Evolutionary conservation across 306 rosid species (phyloP).

Genomic region (Castanospermum australe): DNA sequence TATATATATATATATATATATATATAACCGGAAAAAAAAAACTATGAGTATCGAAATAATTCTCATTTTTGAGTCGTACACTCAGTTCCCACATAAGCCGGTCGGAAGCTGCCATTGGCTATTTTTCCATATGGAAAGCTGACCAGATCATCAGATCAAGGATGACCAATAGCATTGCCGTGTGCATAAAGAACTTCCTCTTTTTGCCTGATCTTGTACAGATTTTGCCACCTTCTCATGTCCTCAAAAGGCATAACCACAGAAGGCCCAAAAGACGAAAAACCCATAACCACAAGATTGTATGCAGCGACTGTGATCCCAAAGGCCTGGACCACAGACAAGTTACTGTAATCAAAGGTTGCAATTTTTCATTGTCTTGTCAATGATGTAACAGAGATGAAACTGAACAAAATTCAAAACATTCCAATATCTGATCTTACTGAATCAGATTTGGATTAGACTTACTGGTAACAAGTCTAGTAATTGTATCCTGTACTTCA

Average conservation of each 20-base stretch:
- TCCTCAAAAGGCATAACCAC: neutral
- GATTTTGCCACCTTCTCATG: neutral
- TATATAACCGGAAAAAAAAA: no score
- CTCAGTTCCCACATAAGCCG: conserved; percentile 18
- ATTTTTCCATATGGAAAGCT: conserved; percentile 12
- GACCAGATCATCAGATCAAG: neutral
- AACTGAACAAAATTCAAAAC: no score
- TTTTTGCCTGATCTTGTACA: neutral
- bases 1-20: no score
- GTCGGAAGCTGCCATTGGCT: conserved; percentile 7
- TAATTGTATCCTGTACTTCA: no score
- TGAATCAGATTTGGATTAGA: no score
- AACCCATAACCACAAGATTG: neutral
- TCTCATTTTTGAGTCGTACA: conserved; percentile 20
- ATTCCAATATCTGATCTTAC: no score
- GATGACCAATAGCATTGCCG: neutral
- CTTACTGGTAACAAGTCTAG: no score
- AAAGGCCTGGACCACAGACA: neutral
- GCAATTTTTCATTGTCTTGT: neutral
- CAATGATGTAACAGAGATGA: no score
- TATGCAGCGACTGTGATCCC: neutral
- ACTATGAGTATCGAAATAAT: no score
- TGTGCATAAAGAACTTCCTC: neutral
- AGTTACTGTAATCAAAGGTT: neutral
- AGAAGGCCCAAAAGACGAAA: neutral